Percentiles rank a stretch among this genome's conserved stretches.
Evolutionary conservation across 306 rosid genomes (phyloP).

Genomic region (Medicago lupulina): DNA sequence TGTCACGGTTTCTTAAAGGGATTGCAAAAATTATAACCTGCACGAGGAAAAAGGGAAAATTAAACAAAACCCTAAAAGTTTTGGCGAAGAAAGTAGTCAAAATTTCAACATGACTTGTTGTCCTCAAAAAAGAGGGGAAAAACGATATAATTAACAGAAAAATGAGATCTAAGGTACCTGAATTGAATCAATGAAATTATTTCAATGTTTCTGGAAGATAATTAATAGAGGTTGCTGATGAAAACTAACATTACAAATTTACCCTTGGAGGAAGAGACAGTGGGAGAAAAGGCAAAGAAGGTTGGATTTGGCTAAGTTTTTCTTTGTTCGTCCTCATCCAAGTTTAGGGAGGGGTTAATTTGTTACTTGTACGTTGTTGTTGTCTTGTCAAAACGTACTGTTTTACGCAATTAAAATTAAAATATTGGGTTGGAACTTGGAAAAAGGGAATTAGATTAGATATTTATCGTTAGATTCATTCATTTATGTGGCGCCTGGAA

Average conservation of each 20-base stretch:
- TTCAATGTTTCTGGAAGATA: background rate
- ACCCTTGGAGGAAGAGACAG: constrained; percentile 9
- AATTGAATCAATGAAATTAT: background rate
- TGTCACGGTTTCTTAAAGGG: constrained; percentile 1
- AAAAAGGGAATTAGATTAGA: constrained; percentile 16
- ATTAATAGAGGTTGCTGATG: constrained; percentile 9
- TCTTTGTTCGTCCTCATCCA: background rate
- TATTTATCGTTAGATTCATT: constrained; percentile 19
- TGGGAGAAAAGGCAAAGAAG: constrained; percentile 26
- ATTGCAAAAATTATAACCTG: constrained; percentile 27
- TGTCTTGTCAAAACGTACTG: constrained; percentile 46
- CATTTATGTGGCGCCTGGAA: constrained; percentile 55
- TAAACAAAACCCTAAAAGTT: constrained; percentile 49
- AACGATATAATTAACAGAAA: background rate
- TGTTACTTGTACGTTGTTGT: constrained; percentile 27
- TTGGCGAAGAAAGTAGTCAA: background rate
- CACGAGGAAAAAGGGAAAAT: background rate
- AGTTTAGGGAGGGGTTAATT: background rate
- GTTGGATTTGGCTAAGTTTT: constrained; percentile 6
- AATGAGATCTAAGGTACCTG: constrained; percentile 35
- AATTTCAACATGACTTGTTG: background rate
- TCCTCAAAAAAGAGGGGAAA: background rate
- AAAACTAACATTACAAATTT: constrained; percentile 5
- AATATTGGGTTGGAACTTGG: background rate
- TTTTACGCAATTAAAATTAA: constrained; percentile 18